A percentile compares a stretch with the other conserved stretches of the same genome.
Evolutionary conservation across 1,139 yeast genomes (phyloP).

Genomic region (Magnusiomyces suaveolens): DNA sequence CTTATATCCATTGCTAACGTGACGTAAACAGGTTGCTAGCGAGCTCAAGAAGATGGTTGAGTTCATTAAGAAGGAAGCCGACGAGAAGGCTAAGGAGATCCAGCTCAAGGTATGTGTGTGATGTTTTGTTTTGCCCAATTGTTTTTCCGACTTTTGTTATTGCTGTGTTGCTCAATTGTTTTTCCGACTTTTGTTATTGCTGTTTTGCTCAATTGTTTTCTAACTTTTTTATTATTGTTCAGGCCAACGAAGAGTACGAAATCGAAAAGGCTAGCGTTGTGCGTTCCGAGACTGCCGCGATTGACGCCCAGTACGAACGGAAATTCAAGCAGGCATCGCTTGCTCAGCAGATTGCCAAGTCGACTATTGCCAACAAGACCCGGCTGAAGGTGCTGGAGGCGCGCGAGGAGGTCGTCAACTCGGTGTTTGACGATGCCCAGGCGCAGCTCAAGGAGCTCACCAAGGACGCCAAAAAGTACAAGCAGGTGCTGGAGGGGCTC

Average conservation of each 20-base stretch:
- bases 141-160: neutral
- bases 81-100: conserved; percentile 96
- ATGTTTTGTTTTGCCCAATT: neutral
- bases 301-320: conserved; percentile 70
- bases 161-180: conserved; percentile 44
- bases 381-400: conserved; percentile 83
- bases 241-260: conserved; percentile 95
- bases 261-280: conserved; percentile 94
- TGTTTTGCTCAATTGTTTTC: neutral
- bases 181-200: neutral
- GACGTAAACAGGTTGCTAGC: conserved; percentile 52
- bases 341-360: conserved; percentile 90
- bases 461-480: conserved; percentile 48
- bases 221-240: neutral
- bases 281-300: conserved; percentile 81
- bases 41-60: conserved; percentile 97
- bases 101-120: conserved; percentile 48
- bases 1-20: too few species aligned
- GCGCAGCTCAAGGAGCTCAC: conserved; percentile 48
- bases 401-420: conserved; percentile 71
- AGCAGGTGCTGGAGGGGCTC: conserved; percentile 60
- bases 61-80: conserved; percentile 97
- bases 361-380: conserved; percentile 90
- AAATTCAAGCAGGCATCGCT: conserved; percentile 85
- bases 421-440: conserved; percentile 63